These are phyloP conservation scores for Phalaenopsis equestris DNA, from an alignment of 106 monocot species.

Conservation along the genomic window DNA sequence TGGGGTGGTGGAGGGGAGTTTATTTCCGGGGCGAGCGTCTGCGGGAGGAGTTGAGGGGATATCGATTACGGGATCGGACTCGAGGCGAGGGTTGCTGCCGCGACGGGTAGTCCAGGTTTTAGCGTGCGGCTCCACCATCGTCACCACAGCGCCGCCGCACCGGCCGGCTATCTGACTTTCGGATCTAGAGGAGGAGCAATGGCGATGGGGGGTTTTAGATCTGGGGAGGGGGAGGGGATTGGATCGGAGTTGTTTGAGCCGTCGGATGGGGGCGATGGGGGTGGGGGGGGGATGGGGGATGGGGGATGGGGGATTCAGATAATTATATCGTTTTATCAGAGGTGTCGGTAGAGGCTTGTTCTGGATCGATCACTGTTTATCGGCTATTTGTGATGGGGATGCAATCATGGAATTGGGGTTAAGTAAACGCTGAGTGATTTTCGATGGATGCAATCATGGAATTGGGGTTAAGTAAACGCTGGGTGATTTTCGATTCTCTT, in stretches of 20 bases:
- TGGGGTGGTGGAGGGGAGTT: not conserved
- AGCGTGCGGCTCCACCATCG: conserved; percentile 15
- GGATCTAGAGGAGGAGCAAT: conserved; percentile 2
- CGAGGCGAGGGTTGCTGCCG: conserved; percentile 29
- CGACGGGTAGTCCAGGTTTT: conserved; percentile 29
- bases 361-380: not conserved
- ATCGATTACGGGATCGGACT: conserved; percentile 22
- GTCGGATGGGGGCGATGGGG: not conserved
- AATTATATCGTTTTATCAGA: not conserved
- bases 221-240: not conserved
- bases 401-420: too few species aligned
- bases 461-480: too few species aligned
- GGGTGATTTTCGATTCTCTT: too few species aligned
- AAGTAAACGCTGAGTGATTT: too few species aligned
- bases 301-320: not conserved
- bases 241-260: not conserved
- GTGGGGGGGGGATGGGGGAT: not conserved
- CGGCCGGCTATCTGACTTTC: not conserved
- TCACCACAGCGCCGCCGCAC: not conserved
- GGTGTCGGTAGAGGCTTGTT: not conserved
- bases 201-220: not conserved
- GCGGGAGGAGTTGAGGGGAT: conserved; percentile 21
- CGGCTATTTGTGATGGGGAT: too few species aligned
- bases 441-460: too few species aligned
- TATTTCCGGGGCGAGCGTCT: conserved; percentile 2